Percentiles rank a stretch among this genome's conserved stretches.
These are phyloP conservation scores for Rosa hybrid DNA, from an alignment of 331 rosid genomes.

Conservation along the genomic window DNA sequence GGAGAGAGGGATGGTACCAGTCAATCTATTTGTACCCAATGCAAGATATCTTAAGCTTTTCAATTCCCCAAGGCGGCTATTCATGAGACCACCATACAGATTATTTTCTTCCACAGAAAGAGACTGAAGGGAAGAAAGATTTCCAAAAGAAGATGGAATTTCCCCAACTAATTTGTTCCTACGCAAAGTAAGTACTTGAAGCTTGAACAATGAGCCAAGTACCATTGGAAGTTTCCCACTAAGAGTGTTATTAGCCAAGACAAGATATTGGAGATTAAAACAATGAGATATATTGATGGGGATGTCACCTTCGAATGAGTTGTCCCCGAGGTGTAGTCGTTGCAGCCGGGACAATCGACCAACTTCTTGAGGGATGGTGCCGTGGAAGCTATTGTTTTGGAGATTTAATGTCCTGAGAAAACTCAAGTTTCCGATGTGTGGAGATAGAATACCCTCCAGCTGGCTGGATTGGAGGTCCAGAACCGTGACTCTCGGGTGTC, in stretches of 20 bases:
- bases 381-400: not conserved
- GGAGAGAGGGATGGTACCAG: constrained; percentile 33
- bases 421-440: constrained; percentile 42
- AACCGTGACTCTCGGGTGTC: constrained; percentile 34
- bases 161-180: not conserved
- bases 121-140: not conserved
- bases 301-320: constrained; percentile 21
- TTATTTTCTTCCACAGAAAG: not conserved
- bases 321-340: rapidly evolving
- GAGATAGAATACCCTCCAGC: constrained; percentile 26
- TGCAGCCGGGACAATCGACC: constrained; percentile 20
- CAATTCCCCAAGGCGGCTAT: constrained; percentile 8
- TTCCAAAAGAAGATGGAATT: constrained; percentile 14
- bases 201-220: constrained; percentile 28
- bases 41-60: not conserved
- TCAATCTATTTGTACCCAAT: not conserved
- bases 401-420: constrained; percentile 32
- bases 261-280: constrained; percentile 16
- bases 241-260: not conserved
- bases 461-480: constrained; percentile 15
- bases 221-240: constrained; percentile 9
- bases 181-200: not conserved
- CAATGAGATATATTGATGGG: constrained; percentile 1
- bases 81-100: not conserved
- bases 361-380: constrained; percentile 38